phyloP scores from a whole-genome alignment of 2,329 filamentous ascomycete species.

The Elsinoe australis region DNA sequence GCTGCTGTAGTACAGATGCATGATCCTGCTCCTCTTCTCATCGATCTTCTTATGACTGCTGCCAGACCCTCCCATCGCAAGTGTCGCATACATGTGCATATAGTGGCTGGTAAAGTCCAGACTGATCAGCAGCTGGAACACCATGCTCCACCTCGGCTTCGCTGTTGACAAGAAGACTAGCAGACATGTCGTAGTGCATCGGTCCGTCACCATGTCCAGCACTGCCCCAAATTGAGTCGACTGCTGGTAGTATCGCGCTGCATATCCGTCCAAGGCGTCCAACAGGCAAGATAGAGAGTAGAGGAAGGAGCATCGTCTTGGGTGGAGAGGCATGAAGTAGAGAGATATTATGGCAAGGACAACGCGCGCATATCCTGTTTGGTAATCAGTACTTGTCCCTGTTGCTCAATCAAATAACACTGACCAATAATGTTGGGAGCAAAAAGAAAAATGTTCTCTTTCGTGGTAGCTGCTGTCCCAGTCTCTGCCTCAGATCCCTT shows the following conservation, averaged over 20 bases:
- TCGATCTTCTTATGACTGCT: constrained; percentile 91
- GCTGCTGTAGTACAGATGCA: constrained; percentile 96
- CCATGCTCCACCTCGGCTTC: constrained; percentile 85
- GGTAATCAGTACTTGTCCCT: background rate
- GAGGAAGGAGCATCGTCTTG: constrained; percentile 83
- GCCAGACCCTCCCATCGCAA: constrained; percentile 73
- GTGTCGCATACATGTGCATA: constrained; percentile 96
- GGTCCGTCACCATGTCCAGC: constrained; percentile 97
- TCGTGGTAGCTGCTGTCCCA: constrained; percentile 26
- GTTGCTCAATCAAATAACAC: constrained; percentile 18
- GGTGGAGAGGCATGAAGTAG: constrained; percentile 98
- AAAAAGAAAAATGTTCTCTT: constrained; percentile 50
- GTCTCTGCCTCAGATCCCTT: constrained; percentile 2
- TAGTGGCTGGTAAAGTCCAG: constrained; percentile 95
- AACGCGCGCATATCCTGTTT: constrained; percentile 43
- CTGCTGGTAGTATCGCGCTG: constrained; percentile 80
- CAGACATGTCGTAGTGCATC: constrained; percentile 90
- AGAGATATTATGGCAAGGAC: constrained; percentile 72
- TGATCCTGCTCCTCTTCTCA: constrained; percentile 73
- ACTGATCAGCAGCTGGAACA: constrained; percentile 90
- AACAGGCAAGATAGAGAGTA: constrained; percentile 94
- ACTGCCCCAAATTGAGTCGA: constrained; percentile 94
- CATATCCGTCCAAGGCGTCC: constrained; percentile 88
- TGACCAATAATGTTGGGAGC: constrained; percentile 46
- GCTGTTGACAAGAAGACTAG: constrained; percentile 91